These are phyloP conservation scores for Lepidium campestre DNA, from an alignment of 441 rosid genomes.

Conservation along the genomic window DNA sequence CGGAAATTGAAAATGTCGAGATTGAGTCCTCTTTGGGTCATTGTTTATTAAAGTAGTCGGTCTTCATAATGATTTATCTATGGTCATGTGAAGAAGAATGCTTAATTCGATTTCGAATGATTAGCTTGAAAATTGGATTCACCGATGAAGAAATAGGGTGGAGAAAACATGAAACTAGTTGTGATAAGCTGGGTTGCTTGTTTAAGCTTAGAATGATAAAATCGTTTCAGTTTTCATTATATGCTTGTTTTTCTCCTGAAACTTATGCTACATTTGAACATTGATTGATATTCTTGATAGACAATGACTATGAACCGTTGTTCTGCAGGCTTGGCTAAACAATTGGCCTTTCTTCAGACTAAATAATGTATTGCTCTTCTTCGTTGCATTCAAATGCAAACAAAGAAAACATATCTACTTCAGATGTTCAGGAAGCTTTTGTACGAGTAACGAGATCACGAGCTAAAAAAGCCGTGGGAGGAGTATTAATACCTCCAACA, in stretches of 20 bases:
- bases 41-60: neutral
- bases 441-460: conserved; percentile 65
- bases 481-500: conserved; percentile 43
- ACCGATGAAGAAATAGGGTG: neutral
- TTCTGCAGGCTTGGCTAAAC: conserved; percentile 20
- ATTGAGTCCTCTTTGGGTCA: neutral
- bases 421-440: conserved; percentile 33
- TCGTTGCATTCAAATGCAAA: conserved; percentile 48
- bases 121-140: neutral
- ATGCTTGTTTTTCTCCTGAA: neutral
- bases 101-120: neutral
- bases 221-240: neutral
- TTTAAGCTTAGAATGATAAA: neutral
- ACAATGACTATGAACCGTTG: conserved; percentile 3
- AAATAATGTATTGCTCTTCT: conserved; percentile 27
- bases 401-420: conserved; percentile 44
- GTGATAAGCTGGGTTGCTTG: neutral
- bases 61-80: neutral
- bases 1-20: neutral
- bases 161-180: neutral
- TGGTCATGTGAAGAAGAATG: neutral
- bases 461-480: conserved; percentile 49
- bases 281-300: neutral
- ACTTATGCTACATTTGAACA: neutral
- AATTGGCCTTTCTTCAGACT: neutral